Base-by-base conservation (phyloP, 1,284 basidiomycete genomes). In the Austropuccinia psidii region DNA sequence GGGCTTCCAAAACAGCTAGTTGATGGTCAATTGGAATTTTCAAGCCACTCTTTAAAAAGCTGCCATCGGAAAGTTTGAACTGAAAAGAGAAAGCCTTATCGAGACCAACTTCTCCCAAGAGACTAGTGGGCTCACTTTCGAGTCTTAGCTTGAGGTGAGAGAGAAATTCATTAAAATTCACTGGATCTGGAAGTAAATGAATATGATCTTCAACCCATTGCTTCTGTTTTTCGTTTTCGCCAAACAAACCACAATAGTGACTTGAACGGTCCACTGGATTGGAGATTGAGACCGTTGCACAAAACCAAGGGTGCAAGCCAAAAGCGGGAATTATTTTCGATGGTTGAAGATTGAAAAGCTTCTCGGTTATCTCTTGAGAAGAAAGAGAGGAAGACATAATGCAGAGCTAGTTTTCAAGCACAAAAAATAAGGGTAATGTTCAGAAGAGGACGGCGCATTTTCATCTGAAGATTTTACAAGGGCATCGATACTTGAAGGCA, bases 91-190 rank as follows among this genome's bases (percentile, higher is more conserved):
- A 89, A 9, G 83, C 83, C 49, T 88, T 86, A 80, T 93, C 90
- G 55, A 93, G 80, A 2, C 90, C 90, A 8, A 93, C 87, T 82
- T 93, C 91, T 50, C 90, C 90, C 4, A 93, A 82, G 85, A 92
- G 87, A 21, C 89, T 87, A 31, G 81, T 79, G 0, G 89, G 87
- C 77, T 87, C 87, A 0, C 79, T 79, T n/a, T 77, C 74, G 13
- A 93, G 83, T 77, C 87, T 84, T 27, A 76, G 76, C 68, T 86
- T 85, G 45, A 93, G 79, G 27, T 85, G 83, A 17, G 78, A 65
- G 4, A 91, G 78, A 50, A 90, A 78, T 33, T 84, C 80, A 1
- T 79, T 77, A 19, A 91, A 83, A 1, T 84, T 78, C 2, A 83
- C 82, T 0, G 90, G 90, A 1, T 87, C 84, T 0, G 90, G 89